Percentiles rank a stretch among this genome's conserved stretches.
Conservation (phyloP, 495 filamentous ascomycete species). For the Pseudoneurospora amorphoporcata region DNA sequence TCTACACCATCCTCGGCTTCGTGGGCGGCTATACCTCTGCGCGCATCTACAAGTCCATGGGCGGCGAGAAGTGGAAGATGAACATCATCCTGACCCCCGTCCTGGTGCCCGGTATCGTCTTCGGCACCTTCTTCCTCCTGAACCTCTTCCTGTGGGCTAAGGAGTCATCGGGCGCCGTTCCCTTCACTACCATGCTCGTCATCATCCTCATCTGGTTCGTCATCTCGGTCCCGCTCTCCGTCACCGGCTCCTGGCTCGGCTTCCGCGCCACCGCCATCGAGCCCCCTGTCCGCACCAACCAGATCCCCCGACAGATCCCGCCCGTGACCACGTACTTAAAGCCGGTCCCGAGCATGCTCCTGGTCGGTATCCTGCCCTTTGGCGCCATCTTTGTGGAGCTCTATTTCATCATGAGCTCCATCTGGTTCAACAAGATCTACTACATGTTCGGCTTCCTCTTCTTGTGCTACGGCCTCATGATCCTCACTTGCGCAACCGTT, state of each 20-base stretch:
- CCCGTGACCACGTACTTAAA: conserved; percentile 69
- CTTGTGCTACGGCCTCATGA: conserved; percentile 94
- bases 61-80: conserved; percentile 85
- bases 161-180: conserved; percentile 81
- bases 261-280: conserved; percentile 58
- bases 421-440: conserved; percentile 97
- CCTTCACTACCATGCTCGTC: conserved; percentile 92
- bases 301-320: conserved; percentile 94
- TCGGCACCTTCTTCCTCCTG: conserved; percentile 80
- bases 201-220: conserved; percentile 92
- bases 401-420: conserved; percentile 95
- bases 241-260: conserved; percentile 86
- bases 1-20: conserved; percentile 88
- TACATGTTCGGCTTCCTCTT: conserved; percentile 99
- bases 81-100: conserved; percentile 84
- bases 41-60: conserved; percentile 83
- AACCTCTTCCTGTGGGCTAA: conserved; percentile 95
- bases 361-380: conserved; percentile 88
- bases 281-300: conserved; percentile 86
- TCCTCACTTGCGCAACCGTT: conserved; percentile 85
- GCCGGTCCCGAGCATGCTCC: conserved; percentile 73
- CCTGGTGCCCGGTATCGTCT: conserved; percentile 79
- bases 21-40: conserved; percentile 88
- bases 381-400: conserved; percentile 95
- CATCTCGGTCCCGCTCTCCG: conserved; percentile 83